phyloP scores from a whole-genome alignment of 768 basidiomycete genomes.

The Tulasnella sp. region DNA sequence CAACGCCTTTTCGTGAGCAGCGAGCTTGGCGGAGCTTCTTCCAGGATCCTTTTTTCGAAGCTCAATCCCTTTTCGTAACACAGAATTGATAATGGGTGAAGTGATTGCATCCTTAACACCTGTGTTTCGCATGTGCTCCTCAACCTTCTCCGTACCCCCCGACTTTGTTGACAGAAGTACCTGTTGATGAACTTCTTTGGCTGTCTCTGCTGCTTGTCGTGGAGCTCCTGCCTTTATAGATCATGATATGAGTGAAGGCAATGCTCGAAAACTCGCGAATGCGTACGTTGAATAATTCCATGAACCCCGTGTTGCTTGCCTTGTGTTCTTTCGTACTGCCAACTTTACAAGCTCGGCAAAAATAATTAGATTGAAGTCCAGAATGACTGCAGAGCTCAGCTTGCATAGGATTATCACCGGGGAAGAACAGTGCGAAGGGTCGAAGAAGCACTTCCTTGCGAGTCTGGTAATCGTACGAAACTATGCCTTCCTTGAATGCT shows the following conservation, averaged over 20 bases:
- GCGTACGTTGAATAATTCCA: not conserved
- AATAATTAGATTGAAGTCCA: slow-evolving; percentile 20
- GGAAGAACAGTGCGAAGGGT: slow-evolving; percentile 21
- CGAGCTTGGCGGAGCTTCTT: not conserved
- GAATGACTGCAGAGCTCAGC: slow-evolving; percentile 30
- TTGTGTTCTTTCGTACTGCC: not conserved
- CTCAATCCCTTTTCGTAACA: not conserved
- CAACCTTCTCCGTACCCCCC: not conserved
- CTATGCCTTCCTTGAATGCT: slow-evolving; percentile 19
- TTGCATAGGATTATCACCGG: slow-evolving; percentile 33
- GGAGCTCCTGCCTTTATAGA: not conserved
- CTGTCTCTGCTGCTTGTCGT: not conserved
- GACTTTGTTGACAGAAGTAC: not conserved
- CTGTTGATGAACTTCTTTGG: not conserved
- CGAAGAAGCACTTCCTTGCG: slow-evolving; percentile 21
- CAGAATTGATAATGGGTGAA: not conserved
- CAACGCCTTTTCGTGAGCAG: too few species aligned
- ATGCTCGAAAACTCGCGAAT: too few species aligned
- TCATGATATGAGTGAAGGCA: too few species aligned
- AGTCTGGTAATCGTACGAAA: not conserved
- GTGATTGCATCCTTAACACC: not conserved
- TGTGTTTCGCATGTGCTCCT: not conserved
- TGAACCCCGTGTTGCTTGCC: not conserved
- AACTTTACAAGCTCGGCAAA: not conserved
- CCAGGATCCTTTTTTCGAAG: not conserved